Conservation (phyloP, 73 alveolate species). For the Paramecium octaurelia region DNA sequence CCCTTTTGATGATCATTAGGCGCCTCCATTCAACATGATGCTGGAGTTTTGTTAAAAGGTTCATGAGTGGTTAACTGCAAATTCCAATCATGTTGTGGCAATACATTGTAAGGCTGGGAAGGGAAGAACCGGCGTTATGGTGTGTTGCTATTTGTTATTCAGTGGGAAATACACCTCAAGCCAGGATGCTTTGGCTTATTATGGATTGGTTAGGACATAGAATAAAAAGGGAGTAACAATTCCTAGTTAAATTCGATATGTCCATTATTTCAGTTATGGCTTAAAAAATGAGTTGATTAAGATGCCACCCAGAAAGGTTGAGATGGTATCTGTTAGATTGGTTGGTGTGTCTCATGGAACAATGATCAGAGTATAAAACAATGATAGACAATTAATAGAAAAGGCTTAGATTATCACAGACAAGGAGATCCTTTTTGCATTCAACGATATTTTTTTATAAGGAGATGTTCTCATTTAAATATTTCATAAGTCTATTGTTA, state of each 20-base stretch:
- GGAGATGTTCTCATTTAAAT: conserved; percentile 56
- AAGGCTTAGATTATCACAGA: not conserved
- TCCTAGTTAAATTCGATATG: conserved; percentile 62
- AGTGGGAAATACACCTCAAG: conserved; percentile 75
- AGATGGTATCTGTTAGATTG: conserved; percentile 14
- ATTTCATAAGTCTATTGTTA: conserved; percentile 36
- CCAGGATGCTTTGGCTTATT: conserved; percentile 86
- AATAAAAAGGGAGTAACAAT: conserved; percentile 66
- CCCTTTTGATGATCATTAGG: conserved; percentile 65
- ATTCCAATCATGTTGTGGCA: conserved; percentile 79
- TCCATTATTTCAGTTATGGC: conserved; percentile 48
- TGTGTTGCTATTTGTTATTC: conserved; percentile 87
- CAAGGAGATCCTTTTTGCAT: not conserved
- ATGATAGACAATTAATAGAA: not conserved
- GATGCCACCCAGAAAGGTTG: not conserved
- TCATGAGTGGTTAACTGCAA: conserved; percentile 53
- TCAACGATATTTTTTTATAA: not conserved
- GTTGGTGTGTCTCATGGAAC: conserved; percentile 47
- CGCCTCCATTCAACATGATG: conserved; percentile 54
- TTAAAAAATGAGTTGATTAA: not conserved
- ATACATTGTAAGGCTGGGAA: conserved; percentile 98
- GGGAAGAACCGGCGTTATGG: conserved; percentile 97
- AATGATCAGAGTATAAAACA: not conserved
- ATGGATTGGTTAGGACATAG: conserved; percentile 86
- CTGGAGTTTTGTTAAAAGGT: conserved; percentile 28